Evolutionary conservation across 768 basidiomycete genomes (phyloP), one percentile per base, ranked within the genome.

Genomic region (Clitopilus hobsonii): DNA sequence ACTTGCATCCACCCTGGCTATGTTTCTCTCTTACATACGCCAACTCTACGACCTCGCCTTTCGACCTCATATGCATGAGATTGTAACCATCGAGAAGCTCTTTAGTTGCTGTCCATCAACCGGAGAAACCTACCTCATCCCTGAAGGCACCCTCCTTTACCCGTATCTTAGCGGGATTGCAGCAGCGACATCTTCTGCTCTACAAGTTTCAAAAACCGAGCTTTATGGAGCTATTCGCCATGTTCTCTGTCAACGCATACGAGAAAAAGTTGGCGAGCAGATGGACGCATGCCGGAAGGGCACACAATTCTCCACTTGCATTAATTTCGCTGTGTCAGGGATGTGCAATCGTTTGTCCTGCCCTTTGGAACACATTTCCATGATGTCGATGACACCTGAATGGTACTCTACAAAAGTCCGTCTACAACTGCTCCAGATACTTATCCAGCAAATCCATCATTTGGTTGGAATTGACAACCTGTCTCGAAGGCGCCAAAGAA

Each of bases 381-480:
- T 58, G 25, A 47, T 50, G 16, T 14, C 61, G 0, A 47, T 67
- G 1, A 58, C 68, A 18, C 54, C 68, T 1, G 59, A 59, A n/a
- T 70, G 67, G 60, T 83, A 75, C 49, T 77, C 78, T 38, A 22
- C 61, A 18, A 74, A 75, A 11, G 63, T 83, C 6, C 65, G 73
- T 3, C 62, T 80, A 25, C 74, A 80, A 58, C 55, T 85, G 1
- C 74, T 75, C 47, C 80, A 83, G 49, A 75, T 85, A 1, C 59
- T 71, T 48, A 79, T 84, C 14, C 69, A 77, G 38, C 71, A 80
- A 24, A 59, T 59, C 7, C 58, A 72, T 2, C 56, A 65, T 49
- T 60, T 61, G 8, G 54, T 65, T 13, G 57, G 63, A 49, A 38
- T 16, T 48, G 30, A 10, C 16, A n/a, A 45, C n/a, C n/a, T n/a